These are phyloP conservation scores for Thelephora aurantiotincta DNA, from an alignment of 768 basidiomycete genomes.

Conservation along the genomic window DNA sequence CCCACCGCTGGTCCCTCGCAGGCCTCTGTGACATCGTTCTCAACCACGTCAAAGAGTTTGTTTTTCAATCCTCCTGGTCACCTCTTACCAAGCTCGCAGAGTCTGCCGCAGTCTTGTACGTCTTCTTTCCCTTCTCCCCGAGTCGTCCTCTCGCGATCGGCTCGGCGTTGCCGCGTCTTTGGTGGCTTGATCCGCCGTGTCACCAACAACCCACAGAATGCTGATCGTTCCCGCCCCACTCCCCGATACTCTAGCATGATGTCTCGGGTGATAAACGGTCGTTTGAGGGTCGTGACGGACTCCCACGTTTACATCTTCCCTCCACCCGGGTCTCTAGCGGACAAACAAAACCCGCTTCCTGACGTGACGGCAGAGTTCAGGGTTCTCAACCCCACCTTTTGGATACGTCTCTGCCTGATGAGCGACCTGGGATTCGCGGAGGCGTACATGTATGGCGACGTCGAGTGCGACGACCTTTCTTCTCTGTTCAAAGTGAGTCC, in stretches of 20 bases:
- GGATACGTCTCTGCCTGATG: conserved; percentile 43
- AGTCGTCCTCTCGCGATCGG: background rate
- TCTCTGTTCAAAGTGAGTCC: conserved; percentile 42
- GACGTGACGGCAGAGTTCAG: conserved; percentile 27
- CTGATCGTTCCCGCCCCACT: too few relatives aligned
- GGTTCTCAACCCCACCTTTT: conserved; percentile 39
- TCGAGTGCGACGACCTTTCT: conserved; percentile 52
- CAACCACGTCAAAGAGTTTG: background rate
- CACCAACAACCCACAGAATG: too few relatives aligned
- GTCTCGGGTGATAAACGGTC: background rate
- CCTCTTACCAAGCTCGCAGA: background rate
- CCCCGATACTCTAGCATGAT: background rate
- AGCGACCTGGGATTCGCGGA: conserved; percentile 65
- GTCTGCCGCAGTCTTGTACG: background rate
- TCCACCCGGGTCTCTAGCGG: background rate
- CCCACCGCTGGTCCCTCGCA: background rate
- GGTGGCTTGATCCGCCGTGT: too few relatives aligned
- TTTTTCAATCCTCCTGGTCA: background rate
- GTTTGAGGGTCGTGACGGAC: background rate
- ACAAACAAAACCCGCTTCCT: conserved; percentile 7
- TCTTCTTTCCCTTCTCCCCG: background rate
- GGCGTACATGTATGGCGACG: conserved; percentile 69
- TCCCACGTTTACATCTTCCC: background rate
- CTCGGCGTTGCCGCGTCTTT: background rate
- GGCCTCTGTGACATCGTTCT: background rate